Evolutionary conservation across 306 rosid species (phyloP).

Genomic region (Psophocarpus tetragonolobus): DNA sequence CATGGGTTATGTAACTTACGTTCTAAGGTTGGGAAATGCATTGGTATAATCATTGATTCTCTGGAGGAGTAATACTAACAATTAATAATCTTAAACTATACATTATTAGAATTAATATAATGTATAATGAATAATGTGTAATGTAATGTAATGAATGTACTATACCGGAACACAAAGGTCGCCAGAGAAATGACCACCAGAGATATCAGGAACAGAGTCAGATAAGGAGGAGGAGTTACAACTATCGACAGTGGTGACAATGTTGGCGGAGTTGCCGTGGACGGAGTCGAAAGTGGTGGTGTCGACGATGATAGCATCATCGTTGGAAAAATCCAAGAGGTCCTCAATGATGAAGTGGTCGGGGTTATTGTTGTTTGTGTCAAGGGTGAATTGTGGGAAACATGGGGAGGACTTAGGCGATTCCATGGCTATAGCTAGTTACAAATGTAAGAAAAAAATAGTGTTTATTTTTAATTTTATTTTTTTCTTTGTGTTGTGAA

Average conservation of each 20-base stretch:
- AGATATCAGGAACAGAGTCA: constrained; percentile 20
- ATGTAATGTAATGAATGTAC: constrained; percentile 17
- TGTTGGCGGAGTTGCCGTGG: constrained; percentile 51
- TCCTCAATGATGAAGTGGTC: constrained; percentile 75
- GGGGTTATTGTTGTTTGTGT: constrained; percentile 29
- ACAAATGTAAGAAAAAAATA: not conserved
- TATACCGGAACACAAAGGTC: constrained; percentile 80
- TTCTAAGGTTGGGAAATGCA: not conserved
- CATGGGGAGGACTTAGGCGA: constrained; percentile 43
- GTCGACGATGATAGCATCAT: constrained; percentile 49
- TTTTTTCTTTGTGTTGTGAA: constrained; percentile 9
- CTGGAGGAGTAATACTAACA: not conserved
- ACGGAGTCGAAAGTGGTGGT: constrained; percentile 30
- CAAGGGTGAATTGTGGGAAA: constrained; percentile 40
- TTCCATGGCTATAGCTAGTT: constrained; percentile 37
- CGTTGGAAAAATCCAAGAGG: constrained; percentile 71
- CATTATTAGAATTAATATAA: not conserved
- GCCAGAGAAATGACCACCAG: constrained; percentile 50
- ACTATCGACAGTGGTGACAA: constrained; percentile 47
- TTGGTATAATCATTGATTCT: not conserved
- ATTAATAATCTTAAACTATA: not conserved
- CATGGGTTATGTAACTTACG: not conserved
- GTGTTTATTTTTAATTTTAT: not conserved
- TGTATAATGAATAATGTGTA: too few relatives aligned
- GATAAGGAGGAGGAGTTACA: constrained; percentile 58